Evolutionary conservation across 352 stramenopile genomes (phyloP).

Genomic region (Phytophthora palmivora): DNA sequence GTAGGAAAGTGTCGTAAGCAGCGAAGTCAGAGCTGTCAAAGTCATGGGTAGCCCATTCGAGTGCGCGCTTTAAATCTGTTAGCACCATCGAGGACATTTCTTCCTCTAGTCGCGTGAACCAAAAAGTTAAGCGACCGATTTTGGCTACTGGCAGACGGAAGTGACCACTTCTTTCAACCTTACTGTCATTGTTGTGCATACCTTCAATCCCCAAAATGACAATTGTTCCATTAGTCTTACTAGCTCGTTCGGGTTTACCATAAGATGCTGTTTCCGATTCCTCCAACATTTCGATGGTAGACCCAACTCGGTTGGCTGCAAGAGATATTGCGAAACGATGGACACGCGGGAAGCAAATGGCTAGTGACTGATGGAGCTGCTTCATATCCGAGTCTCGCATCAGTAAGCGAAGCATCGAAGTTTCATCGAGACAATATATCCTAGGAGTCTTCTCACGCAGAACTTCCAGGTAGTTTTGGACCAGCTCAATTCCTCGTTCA

Average conservation of each 20-base stretch:
- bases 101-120: slow-evolving; percentile 67
- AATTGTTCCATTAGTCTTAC: slow-evolving; percentile 27
- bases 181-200: background rate
- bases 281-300: slow-evolving; percentile 28
- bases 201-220: slow-evolving; percentile 34
- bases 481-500: slow-evolving; percentile 45
- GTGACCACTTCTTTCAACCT: slow-evolving; percentile 1
- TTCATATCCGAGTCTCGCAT: slow-evolving; percentile 47
- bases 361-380: slow-evolving; percentile 37
- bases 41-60: slow-evolving; percentile 28
- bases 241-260: slow-evolving; percentile 1
- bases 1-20: slow-evolving; percentile 25
- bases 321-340: slow-evolving; percentile 39
- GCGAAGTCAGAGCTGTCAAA: background rate
- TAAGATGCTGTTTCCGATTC: slow-evolving; percentile 11
- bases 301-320: slow-evolving; percentile 22
- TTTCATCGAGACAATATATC: slow-evolving; percentile 51
- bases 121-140: slow-evolving; percentile 73
- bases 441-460: slow-evolving; percentile 49
- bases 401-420: slow-evolving; percentile 46
- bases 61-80: slow-evolving; percentile 41
- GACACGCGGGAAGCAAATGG: slow-evolving; percentile 50
- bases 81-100: slow-evolving; percentile 57
- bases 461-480: slow-evolving; percentile 47
- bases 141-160: slow-evolving; percentile 61